These are phyloP conservation scores for Rhizomucor miehei DNA, from an alignment of 371 early-diverging fungal species.

Conservation along the genomic window DNA sequence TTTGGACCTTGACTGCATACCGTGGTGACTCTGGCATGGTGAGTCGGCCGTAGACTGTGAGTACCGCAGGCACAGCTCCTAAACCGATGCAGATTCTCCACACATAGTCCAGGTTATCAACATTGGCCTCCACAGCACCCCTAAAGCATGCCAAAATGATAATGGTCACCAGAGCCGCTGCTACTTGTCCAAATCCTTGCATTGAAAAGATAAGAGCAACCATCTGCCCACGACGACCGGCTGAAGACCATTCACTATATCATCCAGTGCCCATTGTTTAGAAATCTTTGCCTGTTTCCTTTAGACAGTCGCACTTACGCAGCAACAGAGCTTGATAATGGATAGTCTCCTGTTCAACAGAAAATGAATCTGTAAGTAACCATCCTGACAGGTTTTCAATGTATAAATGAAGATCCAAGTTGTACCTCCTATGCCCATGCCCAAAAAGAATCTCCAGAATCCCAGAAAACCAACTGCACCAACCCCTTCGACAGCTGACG, in stretches of 20 bases:
- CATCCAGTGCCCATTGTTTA: background rate
- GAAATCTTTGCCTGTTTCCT: no score
- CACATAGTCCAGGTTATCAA: slow-evolving; percentile 52
- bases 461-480: slow-evolving; percentile 55
- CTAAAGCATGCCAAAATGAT: slow-evolving; percentile 57
- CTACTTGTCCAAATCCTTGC: slow-evolving; percentile 72
- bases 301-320: no score
- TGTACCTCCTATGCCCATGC: slow-evolving; percentile 61
- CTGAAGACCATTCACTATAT: slow-evolving; percentile 56
- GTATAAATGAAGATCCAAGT: no score
- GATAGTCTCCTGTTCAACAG: slow-evolving; percentile 46
- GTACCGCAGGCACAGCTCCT: slow-evolving; percentile 58
- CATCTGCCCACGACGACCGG: slow-evolving; percentile 62
- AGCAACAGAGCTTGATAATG: slow-evolving; percentile 66
- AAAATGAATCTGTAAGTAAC: no score
- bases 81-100: slow-evolving; percentile 56
- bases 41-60: slow-evolving; percentile 60
- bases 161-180: slow-evolving; percentile 55
- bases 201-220: slow-evolving; percentile 69
- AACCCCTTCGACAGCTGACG: slow-evolving; percentile 49
- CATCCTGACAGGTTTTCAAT: no score
- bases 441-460: slow-evolving; percentile 67
- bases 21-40: slow-evolving; percentile 73
- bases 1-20: slow-evolving; percentile 53
- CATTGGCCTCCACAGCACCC: slow-evolving; percentile 36